phyloP scores from a whole-genome alignment of 208 protist genomes.

The Leishmania arabica region DNA sequence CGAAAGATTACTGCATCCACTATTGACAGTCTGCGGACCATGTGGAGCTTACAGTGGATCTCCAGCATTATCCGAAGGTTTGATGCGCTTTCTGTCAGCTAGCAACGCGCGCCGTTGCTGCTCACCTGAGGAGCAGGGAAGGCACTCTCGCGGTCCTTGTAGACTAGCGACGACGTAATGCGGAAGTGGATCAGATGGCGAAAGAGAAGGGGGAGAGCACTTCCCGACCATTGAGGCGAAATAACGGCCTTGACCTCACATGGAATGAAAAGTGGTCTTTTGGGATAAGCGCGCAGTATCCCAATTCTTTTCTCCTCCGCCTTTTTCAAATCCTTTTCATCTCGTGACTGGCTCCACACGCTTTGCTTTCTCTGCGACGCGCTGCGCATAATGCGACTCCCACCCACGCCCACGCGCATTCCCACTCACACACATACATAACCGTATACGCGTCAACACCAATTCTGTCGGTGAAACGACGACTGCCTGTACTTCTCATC shows the following conservation, averaged over 20 bases:
- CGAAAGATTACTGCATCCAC: not conserved
- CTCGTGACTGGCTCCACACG: not conserved
- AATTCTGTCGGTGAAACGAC: not conserved
- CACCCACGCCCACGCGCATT: not conserved
- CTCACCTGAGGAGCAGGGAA: not conserved
- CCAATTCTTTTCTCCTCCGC: constrained; percentile 1
- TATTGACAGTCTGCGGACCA: not conserved
- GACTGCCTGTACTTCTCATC: not conserved
- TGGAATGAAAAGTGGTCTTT: not conserved
- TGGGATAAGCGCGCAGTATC: not conserved
- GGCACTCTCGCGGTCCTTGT: not conserved
- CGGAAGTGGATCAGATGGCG: not conserved
- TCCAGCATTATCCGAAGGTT: not conserved
- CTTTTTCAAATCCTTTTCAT: constrained; percentile 2
- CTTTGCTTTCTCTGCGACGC: not conserved
- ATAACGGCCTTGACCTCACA: not conserved
- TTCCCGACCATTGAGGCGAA: no score
- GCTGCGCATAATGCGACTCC: not conserved
- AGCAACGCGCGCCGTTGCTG: constrained; percentile 1
- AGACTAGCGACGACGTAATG: not conserved
- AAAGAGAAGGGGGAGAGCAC: not conserved
- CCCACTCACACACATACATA: not conserved
- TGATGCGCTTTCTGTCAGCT: not conserved
- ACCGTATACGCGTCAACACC: not conserved
- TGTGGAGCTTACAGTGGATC: not conserved